A percentile compares a stretch with the other conserved stretches of the same genome.
These are phyloP conservation scores for Aegle marmelos DNA, from an alignment of 345 rosid genomes.

Conservation along the genomic window DNA sequence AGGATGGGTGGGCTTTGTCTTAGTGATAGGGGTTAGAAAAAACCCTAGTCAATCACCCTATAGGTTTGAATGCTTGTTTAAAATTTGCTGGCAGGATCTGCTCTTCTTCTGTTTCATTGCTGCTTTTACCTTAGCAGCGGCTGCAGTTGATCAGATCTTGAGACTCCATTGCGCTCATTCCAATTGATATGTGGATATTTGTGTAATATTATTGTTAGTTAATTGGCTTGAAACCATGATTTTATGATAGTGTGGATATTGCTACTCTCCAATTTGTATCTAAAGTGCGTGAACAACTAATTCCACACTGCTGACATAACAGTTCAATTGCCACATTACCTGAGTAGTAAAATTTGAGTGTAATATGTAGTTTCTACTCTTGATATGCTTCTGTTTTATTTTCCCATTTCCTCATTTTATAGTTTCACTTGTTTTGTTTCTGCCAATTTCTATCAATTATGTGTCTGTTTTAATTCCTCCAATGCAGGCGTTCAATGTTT, in stretches of 20 bases:
- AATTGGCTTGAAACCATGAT: background rate
- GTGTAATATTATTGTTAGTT: background rate
- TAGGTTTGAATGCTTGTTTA: background rate
- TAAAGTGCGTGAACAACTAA: background rate
- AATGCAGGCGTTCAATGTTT: conserved; percentile 74
- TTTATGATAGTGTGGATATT: background rate
- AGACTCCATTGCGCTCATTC: background rate
- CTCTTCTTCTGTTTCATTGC: background rate
- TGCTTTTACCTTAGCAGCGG: background rate
- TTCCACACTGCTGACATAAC: background rate
- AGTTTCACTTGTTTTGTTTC: background rate
- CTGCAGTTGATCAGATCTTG: background rate
- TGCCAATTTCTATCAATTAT: background rate
- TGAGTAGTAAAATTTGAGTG: background rate
- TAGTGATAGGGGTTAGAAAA: background rate
- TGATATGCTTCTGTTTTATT: background rate
- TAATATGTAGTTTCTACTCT: background rate
- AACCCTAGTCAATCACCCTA: background rate
- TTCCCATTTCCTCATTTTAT: background rate
- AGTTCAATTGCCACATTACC: background rate
- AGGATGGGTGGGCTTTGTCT: background rate
- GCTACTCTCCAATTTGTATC: background rate
- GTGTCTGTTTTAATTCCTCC: background rate
- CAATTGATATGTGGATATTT: background rate
- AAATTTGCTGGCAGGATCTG: background rate